A percentile compares a stretch with the other conserved stretches of the same genome.
These are phyloP conservation scores for Pisolithus albus DNA, from an alignment of 768 basidiomycete genomes.

Conservation along the genomic window DNA sequence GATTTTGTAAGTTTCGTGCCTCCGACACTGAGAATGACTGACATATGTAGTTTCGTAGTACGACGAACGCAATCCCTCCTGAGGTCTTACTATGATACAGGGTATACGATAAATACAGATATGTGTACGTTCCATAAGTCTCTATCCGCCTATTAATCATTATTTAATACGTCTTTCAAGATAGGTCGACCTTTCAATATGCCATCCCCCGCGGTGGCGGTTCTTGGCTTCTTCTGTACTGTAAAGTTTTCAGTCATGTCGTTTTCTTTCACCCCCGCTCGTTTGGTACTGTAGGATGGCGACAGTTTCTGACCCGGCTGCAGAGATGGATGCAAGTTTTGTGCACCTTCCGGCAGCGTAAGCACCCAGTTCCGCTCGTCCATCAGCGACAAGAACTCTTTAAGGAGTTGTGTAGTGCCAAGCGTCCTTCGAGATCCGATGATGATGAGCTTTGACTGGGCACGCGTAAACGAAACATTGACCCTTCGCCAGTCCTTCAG, in stretches of 20 bases:
- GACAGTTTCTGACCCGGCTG: slow-evolving; percentile 8
- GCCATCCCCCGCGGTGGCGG: slow-evolving; percentile 28
- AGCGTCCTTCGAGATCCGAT: slow-evolving; percentile 84
- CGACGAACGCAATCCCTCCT: too few relatives aligned
- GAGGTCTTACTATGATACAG: too few relatives aligned
- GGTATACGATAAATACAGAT: too few relatives aligned
- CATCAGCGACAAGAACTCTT: slow-evolving; percentile 75
- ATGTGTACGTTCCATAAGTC: too few relatives aligned
- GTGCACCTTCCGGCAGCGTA: slow-evolving; percentile 46
- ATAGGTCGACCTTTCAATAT: slow-evolving; percentile 53
- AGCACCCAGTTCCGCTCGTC: slow-evolving; percentile 67
- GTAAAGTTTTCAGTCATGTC: slow-evolving; percentile 5
- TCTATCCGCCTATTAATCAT: slow-evolving; percentile 12
- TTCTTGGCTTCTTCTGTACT: slow-evolving; percentile 34
- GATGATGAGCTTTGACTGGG: slow-evolving; percentile 83
- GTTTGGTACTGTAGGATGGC: slow-evolving; percentile 1
- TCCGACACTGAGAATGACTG: too few relatives aligned
- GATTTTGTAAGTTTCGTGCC: too few relatives aligned
- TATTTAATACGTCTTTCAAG: slow-evolving; percentile 54
- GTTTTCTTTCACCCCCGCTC: slow-evolving; percentile 2
- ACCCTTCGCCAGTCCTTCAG: slow-evolving; percentile 93
- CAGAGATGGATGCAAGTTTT: slow-evolving; percentile 41
- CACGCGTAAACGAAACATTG: slow-evolving; percentile 96
- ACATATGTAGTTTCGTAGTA: too few relatives aligned
- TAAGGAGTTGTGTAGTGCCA: slow-evolving; percentile 49